Base-by-base conservation (phyloP, 306 rosid species). In the Crotalaria pallida region DNA sequence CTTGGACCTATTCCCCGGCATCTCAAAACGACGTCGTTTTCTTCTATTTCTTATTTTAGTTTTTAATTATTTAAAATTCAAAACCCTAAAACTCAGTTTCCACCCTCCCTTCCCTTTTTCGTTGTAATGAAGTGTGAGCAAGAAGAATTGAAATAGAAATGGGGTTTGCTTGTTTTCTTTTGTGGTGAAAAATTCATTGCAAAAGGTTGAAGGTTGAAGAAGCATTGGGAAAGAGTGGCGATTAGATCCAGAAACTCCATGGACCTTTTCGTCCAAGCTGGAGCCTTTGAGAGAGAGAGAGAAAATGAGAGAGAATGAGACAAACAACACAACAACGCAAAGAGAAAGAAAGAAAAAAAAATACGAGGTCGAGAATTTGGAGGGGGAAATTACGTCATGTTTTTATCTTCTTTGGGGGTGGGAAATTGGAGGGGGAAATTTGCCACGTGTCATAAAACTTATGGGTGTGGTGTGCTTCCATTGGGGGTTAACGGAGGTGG, bases 1-100 rank as follows among this genome's bases (percentile, higher is more conserved):
- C 74, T 91, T 89, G 71, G 99, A 86, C 80, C 91, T 72, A 76
- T 77, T 80, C 13, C 73, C 82, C 70, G 96, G 90, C 99, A 91
- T 95, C 84, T n/a, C 3, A 16, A 34, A 72, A 77, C 74, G 71
- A 22, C 65, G 71, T 50, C 65, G 70, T 17, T 29, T n/a, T 18
- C 3, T 57, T 8, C 4, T n/a, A n/a, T 12, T 0, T 11, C n/a
- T 44, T 10, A 4, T n/a, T n/a, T 44, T n/a, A 0, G 13, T 26
- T 27, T 13, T 10, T 27, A 9, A 9, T 9, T 38, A 0, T 38
- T 38, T 10, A 19, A n/a, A n/a, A n/a, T n/a, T 18, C 34, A 80
- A 81, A 94, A 82, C 90, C 96, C 89, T 80, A 86, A 58, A 83
- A 78, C n/a, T 15, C 16, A 1, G 31, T 19, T 19, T 11, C 57